Conservation (phyloP, 768 basidiomycete genomes). For the Serendipita indica region DNA sequence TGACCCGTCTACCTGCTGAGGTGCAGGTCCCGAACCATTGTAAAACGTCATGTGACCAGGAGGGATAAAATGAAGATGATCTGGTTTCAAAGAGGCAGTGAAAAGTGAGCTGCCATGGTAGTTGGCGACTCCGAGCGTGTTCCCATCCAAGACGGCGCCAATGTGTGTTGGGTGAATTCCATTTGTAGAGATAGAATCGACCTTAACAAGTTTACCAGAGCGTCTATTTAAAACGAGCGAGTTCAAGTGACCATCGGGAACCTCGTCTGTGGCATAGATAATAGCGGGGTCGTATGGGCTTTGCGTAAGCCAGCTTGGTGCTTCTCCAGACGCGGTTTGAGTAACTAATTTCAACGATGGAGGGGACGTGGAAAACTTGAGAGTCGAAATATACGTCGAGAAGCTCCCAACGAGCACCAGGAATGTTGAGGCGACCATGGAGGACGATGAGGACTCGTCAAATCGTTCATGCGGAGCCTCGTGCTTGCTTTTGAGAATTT, state of each 20-base stretch:
- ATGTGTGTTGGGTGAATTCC: neutral
- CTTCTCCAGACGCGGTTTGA: neutral
- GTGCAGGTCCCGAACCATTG: neutral
- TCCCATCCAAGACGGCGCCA: neutral
- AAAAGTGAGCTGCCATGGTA: neutral
- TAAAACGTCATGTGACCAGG: neutral
- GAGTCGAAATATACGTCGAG: neutral
- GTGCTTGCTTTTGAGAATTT: too few species aligned
- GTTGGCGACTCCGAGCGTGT: neutral
- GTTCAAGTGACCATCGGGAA: neutral
- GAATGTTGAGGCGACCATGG: neutral
- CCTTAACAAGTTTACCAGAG: neutral
- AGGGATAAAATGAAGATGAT: neutral
- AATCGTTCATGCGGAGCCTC: too few species aligned
- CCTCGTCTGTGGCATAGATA: neutral
- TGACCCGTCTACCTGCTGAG: neutral
- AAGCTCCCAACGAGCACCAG: neutral
- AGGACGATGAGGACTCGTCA: neutral
- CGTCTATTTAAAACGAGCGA: neutral
- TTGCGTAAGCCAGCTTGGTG: neutral
- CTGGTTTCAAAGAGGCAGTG: neutral
- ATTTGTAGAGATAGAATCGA: neutral
- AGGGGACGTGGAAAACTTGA: neutral
- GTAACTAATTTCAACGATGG: neutral
- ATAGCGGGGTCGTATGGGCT: neutral